Evolutionary conservation across 1,139 yeast genomes (phyloP).

Genomic region (Candida pseudoviswanathii): DNA sequence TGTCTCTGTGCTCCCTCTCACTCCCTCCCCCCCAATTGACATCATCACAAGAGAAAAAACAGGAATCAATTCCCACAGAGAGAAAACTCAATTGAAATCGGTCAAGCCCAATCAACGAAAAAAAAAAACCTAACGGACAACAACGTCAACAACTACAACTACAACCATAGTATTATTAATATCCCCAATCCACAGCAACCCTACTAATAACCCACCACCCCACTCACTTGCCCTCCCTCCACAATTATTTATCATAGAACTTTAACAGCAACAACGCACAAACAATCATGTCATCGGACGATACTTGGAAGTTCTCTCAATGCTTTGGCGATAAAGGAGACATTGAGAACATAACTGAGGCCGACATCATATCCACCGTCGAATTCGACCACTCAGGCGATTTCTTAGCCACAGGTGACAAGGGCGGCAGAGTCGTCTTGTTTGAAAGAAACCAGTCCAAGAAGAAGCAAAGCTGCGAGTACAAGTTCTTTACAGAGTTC

Average conservation of each 20-base stretch:
- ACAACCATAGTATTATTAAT: no score
- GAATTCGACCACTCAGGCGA: constrained; percentile 96
- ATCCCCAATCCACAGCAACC: no score
- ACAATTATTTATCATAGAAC: neutral
- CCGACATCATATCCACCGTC: constrained; percentile 95
- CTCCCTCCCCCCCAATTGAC: neutral
- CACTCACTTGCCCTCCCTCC: no score
- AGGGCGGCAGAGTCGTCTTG: constrained; percentile 96
- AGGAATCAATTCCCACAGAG: neutral
- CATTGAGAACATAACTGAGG: constrained; percentile 93
- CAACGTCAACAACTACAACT: neutral
- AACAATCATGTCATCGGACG: constrained; percentile 24
- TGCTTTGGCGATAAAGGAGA: constrained; percentile 99
- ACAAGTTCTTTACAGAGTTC: constrained; percentile 93
- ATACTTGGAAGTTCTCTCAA: constrained; percentile 73
- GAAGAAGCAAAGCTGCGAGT: constrained; percentile 76
- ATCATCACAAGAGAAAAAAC: neutral
- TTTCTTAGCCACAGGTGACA: constrained; percentile 96
- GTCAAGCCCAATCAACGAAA: constrained; percentile 3
- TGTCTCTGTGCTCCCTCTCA: no score
- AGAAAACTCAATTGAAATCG: constrained; percentile 1
- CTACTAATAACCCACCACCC: no score
- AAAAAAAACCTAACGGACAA: constrained; percentile 3
- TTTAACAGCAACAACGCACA: neutral
- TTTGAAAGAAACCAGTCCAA: constrained; percentile 86